These are phyloP conservation scores for Pseudocercospora musae DNA, from an alignment of 2,329 filamentous ascomycete genomes.

Conservation along the genomic window DNA sequence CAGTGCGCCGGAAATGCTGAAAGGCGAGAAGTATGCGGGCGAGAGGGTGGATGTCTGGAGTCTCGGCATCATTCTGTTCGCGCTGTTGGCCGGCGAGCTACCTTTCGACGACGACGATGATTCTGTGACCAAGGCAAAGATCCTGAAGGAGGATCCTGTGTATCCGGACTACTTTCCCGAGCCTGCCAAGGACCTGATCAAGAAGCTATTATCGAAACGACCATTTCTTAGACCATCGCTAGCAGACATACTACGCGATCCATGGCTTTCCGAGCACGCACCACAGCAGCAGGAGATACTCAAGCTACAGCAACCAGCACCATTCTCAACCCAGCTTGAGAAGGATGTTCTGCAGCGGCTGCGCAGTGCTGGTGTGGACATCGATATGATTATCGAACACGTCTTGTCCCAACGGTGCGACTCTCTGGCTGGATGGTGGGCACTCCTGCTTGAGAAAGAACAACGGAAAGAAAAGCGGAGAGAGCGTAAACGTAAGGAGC, in stretches of 20 bases:
- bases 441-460: slow-evolving; percentile 88
- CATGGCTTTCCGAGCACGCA: slow-evolving; percentile 84
- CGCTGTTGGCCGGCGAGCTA: slow-evolving; percentile 76
- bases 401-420: slow-evolving; percentile 89
- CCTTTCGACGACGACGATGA: slow-evolving; percentile 98
- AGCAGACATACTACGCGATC: slow-evolving; percentile 79
- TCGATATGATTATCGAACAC: slow-evolving; percentile 90
- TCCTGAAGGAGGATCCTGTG: slow-evolving; percentile 78
- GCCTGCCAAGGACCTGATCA: slow-evolving; percentile 74
- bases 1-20: slow-evolving; percentile 96
- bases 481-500: slow-evolving; percentile 80
- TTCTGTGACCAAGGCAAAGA: slow-evolving; percentile 76
- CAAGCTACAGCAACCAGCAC: slow-evolving; percentile 72
- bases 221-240: slow-evolving; percentile 78
- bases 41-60: slow-evolving; percentile 99
- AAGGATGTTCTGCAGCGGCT: slow-evolving; percentile 90
- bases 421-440: slow-evolving; percentile 92
- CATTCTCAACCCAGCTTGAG: slow-evolving; percentile 82
- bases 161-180: slow-evolving; percentile 77
- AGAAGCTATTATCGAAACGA: slow-evolving; percentile 81
- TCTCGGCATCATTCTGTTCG: slow-evolving; percentile 79
- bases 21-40: slow-evolving; percentile 94
- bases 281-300: slow-evolving; percentile 86
- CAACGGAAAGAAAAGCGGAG: slow-evolving; percentile 76
- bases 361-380: slow-evolving; percentile 89